Evolutionary conservation across 768 basidiomycete genomes (phyloP).

Genomic region (Serendipita sp.): DNA sequence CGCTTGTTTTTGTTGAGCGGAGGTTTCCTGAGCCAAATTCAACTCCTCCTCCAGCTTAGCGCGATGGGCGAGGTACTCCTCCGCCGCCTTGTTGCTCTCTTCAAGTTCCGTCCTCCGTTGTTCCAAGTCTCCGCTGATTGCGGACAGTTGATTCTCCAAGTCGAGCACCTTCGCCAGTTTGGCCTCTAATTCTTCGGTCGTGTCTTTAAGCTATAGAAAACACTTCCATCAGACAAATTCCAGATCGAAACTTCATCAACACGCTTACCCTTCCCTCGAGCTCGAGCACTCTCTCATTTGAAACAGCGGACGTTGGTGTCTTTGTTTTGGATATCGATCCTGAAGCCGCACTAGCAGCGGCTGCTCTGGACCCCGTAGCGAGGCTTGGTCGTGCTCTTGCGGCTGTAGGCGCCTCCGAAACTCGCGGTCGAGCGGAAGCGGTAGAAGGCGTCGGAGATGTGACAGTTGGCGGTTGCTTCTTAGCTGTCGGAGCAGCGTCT

Average conservation of each 20-base stretch:
- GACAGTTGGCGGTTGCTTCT: neutral
- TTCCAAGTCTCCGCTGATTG: constrained; percentile 15
- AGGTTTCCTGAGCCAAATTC: neutral
- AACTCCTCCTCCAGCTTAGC: neutral
- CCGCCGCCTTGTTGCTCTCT: constrained; percentile 32
- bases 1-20: constrained; percentile 1
- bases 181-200: constrained; percentile 19
- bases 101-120: constrained; percentile 27
- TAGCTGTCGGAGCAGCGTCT: neutral
- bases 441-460: neutral
- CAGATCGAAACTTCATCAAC: neutral
- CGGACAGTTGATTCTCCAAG: neutral
- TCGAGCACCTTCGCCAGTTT: constrained; percentile 19
- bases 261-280: constrained; percentile 32
- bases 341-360: neutral
- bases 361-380: neutral
- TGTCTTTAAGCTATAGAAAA: neutral
- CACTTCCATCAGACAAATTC: neutral
- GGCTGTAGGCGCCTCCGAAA: neutral
- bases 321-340: constrained; percentile 31
- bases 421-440: neutral
- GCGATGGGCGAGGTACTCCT: constrained; percentile 16
- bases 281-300: constrained; percentile 29
- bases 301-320: constrained; percentile 37
- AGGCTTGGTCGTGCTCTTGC: neutral